Evolutionary conservation across 2,329 filamentous ascomycete genomes (phyloP), one percentile per base, ranked within the genome.

Genomic region (Sporothrix inflata): DNA sequence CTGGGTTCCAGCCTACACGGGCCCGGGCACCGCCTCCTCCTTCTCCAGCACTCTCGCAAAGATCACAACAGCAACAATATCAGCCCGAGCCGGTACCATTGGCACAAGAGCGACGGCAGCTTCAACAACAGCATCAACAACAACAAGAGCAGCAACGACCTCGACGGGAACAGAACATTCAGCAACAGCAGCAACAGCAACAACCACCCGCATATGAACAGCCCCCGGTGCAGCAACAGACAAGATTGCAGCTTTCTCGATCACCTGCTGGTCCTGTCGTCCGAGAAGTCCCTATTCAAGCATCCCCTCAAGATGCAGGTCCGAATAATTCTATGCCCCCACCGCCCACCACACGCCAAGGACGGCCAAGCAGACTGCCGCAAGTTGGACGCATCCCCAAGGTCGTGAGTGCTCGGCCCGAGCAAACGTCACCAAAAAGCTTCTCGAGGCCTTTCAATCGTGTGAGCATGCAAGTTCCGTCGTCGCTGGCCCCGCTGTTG

Each of bases 381-480:
- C 93, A 95, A 76, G 90, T 97, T 63, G 94, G 94, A 9, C 89
- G 94, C 19, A 97, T 97, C 69, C 94, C 94, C 9, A 90, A 90
- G 77, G 93, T 97, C 4, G 85, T 95, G 40, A 93, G 89, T 61
- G 89, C 87, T 63, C 87, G 90, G 70, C 84, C 89, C 47, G 88
- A 91, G 74, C 88, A 88, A 65, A 88, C 89, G 1, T 91, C 92
- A 0, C 88, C 92, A 1, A 91, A 90, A 78, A 97, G 93, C 42
- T 97, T 97, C 79, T 97, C 94, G 3, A 86, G 94, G 9, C 94
- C 94, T 0, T 97, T 97, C 78, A 85, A 89, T 76, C 81, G 86
- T 66, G 79, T 85, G 14, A 89, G 87, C 75, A 74, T 85, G 57
- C 83, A 86, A 45, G 76, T 80, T 14, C 75, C 69, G 7, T 75